Conservation (phyloP, 1,139 yeast genomes). For the Spathaspora sp. region DNA sequence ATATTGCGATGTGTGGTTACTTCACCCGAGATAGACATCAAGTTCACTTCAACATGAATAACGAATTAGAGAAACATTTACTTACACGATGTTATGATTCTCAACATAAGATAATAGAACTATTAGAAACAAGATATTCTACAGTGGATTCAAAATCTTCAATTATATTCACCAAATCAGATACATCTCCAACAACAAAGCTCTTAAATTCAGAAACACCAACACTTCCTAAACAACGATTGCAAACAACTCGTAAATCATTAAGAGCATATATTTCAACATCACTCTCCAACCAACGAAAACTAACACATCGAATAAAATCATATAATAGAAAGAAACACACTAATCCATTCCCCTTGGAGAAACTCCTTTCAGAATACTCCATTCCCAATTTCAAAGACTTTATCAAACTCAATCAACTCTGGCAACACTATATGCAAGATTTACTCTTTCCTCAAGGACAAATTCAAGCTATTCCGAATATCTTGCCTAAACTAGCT, state of each 20-base stretch:
- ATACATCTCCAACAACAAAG: slow-evolving; percentile 1
- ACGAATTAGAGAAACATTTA: slow-evolving; percentile 50
- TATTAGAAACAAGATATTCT: slow-evolving; percentile 58
- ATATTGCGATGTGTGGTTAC: too few species aligned
- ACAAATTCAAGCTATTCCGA: slow-evolving; percentile 19
- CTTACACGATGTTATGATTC: slow-evolving; percentile 51
- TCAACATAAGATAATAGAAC: slow-evolving; percentile 42
- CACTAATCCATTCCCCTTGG: slow-evolving; percentile 25
- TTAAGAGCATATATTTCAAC: slow-evolving; percentile 43
- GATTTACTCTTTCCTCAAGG: slow-evolving; percentile 46
- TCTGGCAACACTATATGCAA: slow-evolving; percentile 65
- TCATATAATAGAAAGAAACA: slow-evolving; percentile 22
- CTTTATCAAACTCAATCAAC: slow-evolving; percentile 48
- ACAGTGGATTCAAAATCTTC: slow-evolving; percentile 61
- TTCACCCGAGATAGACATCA: not conserved
- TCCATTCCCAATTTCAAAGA: slow-evolving; percentile 53
- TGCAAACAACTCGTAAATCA: slow-evolving; percentile 40
- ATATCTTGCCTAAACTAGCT: slow-evolving; percentile 55
- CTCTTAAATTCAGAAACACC: not conserved
- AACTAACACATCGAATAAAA: slow-evolving; percentile 32
- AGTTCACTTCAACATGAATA: slow-evolving; percentile 9
- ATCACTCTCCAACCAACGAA: slow-evolving; percentile 39
- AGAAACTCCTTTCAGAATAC: slow-evolving; percentile 29
- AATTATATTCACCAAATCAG: slow-evolving; percentile 34
- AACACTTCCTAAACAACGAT: slow-evolving; percentile 18